Evolutionary conservation across 768 basidiomycete species (phyloP).

Genomic region (Tephrocybe sp.): DNA sequence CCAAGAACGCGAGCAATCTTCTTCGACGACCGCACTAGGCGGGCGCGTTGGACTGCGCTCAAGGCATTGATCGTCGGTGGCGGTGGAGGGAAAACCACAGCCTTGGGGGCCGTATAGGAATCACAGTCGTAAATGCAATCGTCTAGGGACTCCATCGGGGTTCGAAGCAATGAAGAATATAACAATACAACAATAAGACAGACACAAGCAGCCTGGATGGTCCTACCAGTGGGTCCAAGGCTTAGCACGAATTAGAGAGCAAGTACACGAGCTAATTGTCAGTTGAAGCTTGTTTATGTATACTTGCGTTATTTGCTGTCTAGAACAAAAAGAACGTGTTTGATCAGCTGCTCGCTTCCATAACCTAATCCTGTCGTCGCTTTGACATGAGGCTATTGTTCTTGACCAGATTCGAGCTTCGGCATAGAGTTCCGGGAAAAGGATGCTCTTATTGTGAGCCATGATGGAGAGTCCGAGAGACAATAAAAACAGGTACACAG

Average conservation of each 20-base stretch:
- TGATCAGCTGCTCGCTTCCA: slow-evolving; percentile 6
- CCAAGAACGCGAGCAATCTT: slow-evolving; percentile 62
- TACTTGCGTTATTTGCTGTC: neutral
- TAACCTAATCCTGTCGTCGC: neutral
- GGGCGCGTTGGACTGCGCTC: slow-evolving; percentile 47
- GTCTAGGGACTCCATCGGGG: slow-evolving; percentile 3
- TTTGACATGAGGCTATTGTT: slow-evolving; percentile 7
- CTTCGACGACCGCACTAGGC: slow-evolving; percentile 53
- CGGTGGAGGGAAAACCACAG: slow-evolving; percentile 40
- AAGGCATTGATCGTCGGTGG: slow-evolving; percentile 61
- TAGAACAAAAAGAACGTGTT: slow-evolving; percentile 7
- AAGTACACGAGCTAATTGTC: slow-evolving; percentile 2
- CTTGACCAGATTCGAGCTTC: neutral
- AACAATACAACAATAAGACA: slow-evolving; percentile 1
- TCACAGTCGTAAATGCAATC: neutral
- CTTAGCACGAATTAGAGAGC: neutral
- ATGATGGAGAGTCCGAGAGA: neutral
- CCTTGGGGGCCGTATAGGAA: neutral
- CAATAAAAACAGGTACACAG: slow-evolving; percentile 4
- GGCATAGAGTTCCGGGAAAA: neutral
- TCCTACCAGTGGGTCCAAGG: slow-evolving; percentile 10
- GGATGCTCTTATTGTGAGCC: neutral
- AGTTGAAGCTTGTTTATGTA: neutral
- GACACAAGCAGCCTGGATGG: slow-evolving; percentile 1
- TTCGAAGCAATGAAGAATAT: neutral